Percentiles rank a stretch among this genome's conserved stretches.
Conservation (phyloP, 1,284 basidiomycete species). For the Kalmanozyma brasiliensis region DNA sequence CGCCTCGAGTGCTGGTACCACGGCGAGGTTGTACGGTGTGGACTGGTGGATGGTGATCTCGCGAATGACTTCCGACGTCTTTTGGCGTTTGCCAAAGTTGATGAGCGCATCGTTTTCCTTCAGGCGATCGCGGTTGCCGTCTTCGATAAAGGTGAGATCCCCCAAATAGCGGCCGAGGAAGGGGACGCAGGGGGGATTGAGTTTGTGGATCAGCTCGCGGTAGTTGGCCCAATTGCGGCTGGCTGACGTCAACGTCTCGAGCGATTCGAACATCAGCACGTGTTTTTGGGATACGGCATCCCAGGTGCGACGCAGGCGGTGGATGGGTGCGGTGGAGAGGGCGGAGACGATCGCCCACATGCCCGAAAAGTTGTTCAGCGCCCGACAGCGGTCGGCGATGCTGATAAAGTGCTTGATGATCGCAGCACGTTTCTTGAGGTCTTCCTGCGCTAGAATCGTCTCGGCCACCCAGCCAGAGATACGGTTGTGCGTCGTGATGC, state of each 20-base stretch:
- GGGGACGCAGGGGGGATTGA: slow-evolving; percentile 94
- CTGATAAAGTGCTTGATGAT: slow-evolving; percentile 91
- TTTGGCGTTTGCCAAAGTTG: slow-evolving; percentile 95
- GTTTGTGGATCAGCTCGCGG: slow-evolving; percentile 82
- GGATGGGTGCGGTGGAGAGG: slow-evolving; percentile 91
- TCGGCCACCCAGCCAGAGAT: slow-evolving; percentile 93
- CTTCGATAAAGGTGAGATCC: slow-evolving; percentile 95
- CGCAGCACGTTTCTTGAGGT: slow-evolving; percentile 82
- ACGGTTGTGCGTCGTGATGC: slow-evolving; percentile 91
- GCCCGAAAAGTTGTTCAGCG: slow-evolving; percentile 91
- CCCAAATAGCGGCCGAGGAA: slow-evolving; percentile 98
- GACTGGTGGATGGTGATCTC: slow-evolving; percentile 97
- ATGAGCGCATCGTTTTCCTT: slow-evolving; percentile 75
- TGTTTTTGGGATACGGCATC: slow-evolving; percentile 79
- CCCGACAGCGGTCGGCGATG: slow-evolving; percentile 89
- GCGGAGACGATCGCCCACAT: slow-evolving; percentile 96
- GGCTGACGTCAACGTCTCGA: slow-evolving; percentile 86
- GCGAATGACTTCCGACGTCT: slow-evolving; percentile 91
- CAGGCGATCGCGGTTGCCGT: slow-evolving; percentile 91
- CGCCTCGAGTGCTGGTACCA: slow-evolving; percentile 76
- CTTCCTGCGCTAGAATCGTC: slow-evolving; percentile 83
- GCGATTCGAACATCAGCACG: slow-evolving; percentile 71
- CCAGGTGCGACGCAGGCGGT: slow-evolving; percentile 93
- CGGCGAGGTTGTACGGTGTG: slow-evolving; percentile 80
- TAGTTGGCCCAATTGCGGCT: slow-evolving; percentile 94